Percentiles rank a stretch among this genome's conserved stretches.
phyloP scores from a whole-genome alignment of 2,329 filamentous ascomycete genomes.

The Xylariaceae sp. region DNA sequence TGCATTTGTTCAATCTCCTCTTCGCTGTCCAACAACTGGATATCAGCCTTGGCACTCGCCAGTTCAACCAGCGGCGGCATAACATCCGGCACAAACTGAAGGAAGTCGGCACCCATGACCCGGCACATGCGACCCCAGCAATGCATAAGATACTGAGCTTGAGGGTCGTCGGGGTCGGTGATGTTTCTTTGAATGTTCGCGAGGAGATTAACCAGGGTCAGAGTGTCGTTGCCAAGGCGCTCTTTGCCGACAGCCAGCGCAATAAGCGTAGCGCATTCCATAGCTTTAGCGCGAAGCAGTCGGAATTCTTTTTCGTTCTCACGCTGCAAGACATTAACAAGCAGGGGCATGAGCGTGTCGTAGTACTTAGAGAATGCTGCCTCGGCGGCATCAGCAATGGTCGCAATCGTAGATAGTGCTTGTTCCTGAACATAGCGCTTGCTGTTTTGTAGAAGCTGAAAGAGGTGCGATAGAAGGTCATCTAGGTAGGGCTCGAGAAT shows the following conservation, averaged over 20 bases:
- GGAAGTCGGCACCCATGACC: slow-evolving; percentile 82
- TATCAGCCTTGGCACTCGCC: slow-evolving; percentile 92
- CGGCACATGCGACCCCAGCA: slow-evolving; percentile 99
- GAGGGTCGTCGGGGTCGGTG: slow-evolving; percentile 86
- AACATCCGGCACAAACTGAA: slow-evolving; percentile 85
- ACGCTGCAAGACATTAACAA: slow-evolving; percentile 82
- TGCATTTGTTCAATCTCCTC: slow-evolving; percentile 89
- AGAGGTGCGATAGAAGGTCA: slow-evolving; percentile 75
- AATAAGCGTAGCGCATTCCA: slow-evolving; percentile 97
- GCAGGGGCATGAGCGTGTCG: slow-evolving; percentile 86
- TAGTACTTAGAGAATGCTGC: slow-evolving; percentile 94
- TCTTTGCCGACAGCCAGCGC: slow-evolving; percentile 92
- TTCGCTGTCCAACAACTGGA: slow-evolving; percentile 91
- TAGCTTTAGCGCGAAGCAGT: slow-evolving; percentile 88
- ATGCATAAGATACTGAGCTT: slow-evolving; percentile 94
- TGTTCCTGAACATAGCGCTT: slow-evolving; percentile 98
- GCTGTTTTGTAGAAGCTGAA: slow-evolving; percentile 80
- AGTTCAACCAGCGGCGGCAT: slow-evolving; percentile 91
- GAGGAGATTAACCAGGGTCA: slow-evolving; percentile 80
- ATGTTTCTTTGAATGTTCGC: slow-evolving; percentile 83
- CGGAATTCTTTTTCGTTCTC: slow-evolving; percentile 93
- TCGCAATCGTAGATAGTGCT: slow-evolving; percentile 94
- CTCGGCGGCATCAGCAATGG: slow-evolving; percentile 97
- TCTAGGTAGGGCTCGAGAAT: slow-evolving; percentile 91
- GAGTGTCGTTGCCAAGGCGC: slow-evolving; percentile 79